phyloP scores from a whole-genome alignment of 1,284 basidiomycete species.

The Puccinia triticina region DNA sequence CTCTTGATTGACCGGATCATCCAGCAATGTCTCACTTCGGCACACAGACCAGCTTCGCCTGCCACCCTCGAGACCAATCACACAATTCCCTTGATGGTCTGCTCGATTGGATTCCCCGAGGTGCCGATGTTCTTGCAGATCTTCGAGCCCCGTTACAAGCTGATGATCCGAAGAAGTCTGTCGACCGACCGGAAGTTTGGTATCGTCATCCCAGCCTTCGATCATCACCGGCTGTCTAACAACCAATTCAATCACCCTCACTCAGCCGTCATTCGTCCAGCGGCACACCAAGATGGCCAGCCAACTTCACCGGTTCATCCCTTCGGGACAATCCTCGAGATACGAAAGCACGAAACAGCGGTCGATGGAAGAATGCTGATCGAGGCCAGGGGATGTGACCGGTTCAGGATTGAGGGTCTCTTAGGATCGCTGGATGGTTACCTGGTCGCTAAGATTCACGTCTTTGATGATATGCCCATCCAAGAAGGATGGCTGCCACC shows the following conservation, averaged over 20 bases:
- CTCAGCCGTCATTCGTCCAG: slow-evolving; percentile 9
- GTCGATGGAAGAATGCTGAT: slow-evolving; percentile 86
- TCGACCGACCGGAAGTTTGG: slow-evolving; percentile 78
- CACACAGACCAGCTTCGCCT: slow-evolving; percentile 61
- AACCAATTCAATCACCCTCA: slow-evolving; percentile 54
- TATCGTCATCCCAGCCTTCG: slow-evolving; percentile 74
- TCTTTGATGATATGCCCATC: slow-evolving; percentile 67
- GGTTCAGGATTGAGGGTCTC: slow-evolving; percentile 79
- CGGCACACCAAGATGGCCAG: slow-evolving; percentile 60
- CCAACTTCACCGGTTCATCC: slow-evolving; percentile 63
- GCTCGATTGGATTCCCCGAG: slow-evolving; percentile 83
- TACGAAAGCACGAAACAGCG: slow-evolving; percentile 81
- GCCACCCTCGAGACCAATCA: slow-evolving; percentile 60
- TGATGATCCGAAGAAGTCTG: slow-evolving; percentile 90
- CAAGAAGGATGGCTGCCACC: slow-evolving; percentile 64
- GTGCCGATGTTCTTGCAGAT: slow-evolving; percentile 87
- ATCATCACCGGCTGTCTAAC: slow-evolving; percentile 59
- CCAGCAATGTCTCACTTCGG: slow-evolving; percentile 54
- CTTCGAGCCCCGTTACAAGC: slow-evolving; percentile 85
- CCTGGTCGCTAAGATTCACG: slow-evolving; percentile 78
- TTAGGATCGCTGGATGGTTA: slow-evolving; percentile 83
- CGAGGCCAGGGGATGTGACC: slow-evolving; percentile 78
- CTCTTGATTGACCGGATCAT: slow-evolving; percentile 22
- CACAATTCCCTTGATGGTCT: slow-evolving; percentile 87
- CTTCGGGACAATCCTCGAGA: slow-evolving; percentile 91